Conservation (phyloP, 2,329 filamentous ascomycete species). For the Aspergillus hiratsukae region DNA sequence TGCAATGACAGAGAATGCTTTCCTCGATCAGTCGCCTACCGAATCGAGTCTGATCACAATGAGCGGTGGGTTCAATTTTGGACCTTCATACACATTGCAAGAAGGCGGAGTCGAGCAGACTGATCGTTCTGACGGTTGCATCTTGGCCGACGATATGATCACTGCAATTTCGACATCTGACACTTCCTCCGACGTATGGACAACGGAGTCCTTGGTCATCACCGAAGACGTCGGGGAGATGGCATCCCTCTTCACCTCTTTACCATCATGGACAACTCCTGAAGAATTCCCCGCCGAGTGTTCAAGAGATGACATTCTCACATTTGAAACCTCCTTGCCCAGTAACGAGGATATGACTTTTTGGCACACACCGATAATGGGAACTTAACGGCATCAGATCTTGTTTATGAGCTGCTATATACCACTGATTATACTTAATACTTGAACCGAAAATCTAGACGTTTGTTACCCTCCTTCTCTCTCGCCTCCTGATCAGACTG, state of each 20-base stretch:
- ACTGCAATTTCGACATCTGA: not conserved
- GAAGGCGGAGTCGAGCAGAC: not conserved
- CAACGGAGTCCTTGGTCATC: not conserved
- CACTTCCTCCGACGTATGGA: not conserved
- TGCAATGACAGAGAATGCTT: not conserved
- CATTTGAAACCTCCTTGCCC: not conserved
- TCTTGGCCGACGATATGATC: not conserved
- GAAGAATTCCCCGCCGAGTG: not conserved
- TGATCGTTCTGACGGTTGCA: not conserved
- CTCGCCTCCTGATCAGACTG: conserved; percentile 43
- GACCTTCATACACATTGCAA: not conserved
- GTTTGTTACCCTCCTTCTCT: conserved; percentile 48
- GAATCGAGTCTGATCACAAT: not conserved
- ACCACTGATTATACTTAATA: conserved; percentile 27
- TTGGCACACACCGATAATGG: not conserved
- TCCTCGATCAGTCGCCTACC: not conserved
- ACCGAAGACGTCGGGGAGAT: not conserved
- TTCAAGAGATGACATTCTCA: not conserved
- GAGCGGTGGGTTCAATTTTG: not conserved
- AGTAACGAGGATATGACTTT: not conserved
- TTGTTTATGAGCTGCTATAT: not conserved
- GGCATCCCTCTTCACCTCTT: not conserved
- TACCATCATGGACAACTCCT: not conserved
- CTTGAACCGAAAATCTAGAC: conserved; percentile 50
- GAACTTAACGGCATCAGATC: not conserved